A percentile compares a stretch with the other conserved stretches of the same genome.
These are phyloP conservation scores for Annulohypoxylon moriforme DNA, from an alignment of 495 filamentous ascomycete species.

Conservation along the genomic window DNA sequence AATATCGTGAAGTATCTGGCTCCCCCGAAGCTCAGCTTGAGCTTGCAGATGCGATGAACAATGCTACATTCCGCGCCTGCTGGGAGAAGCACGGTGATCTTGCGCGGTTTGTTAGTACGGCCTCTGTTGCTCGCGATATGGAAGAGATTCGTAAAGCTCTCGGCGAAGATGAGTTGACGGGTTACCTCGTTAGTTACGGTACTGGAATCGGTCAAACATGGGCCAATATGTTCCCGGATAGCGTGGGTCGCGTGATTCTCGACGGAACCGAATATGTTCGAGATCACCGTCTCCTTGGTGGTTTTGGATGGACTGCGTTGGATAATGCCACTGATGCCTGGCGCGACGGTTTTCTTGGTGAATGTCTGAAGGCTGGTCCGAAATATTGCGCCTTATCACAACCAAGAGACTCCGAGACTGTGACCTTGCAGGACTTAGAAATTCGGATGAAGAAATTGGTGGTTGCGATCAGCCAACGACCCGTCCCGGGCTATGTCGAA, in stretches of 20 bases:
- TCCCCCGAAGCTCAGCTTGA: slow-evolving; percentile 51
- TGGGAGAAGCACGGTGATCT: slow-evolving; percentile 58
- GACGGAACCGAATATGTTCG: slow-evolving; percentile 63
- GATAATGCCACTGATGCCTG: slow-evolving; percentile 61
- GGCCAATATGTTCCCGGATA: slow-evolving; percentile 60
- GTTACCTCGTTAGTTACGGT: slow-evolving; percentile 77
- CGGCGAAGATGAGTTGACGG: slow-evolving; percentile 62
- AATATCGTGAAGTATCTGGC: slow-evolving; percentile 52
- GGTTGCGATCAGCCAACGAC: slow-evolving; percentile 49
- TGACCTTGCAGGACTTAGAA: slow-evolving; percentile 50
- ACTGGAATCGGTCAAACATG: slow-evolving; percentile 72
- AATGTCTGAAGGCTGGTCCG: slow-evolving; percentile 59
- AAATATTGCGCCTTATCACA: slow-evolving; percentile 55
- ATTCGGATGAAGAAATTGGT: slow-evolving; percentile 53
- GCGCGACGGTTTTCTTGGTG: slow-evolving; percentile 61
- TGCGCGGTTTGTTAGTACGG: slow-evolving; percentile 55
- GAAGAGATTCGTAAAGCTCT: slow-evolving; percentile 63
- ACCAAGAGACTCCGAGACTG: slow-evolving; percentile 43
- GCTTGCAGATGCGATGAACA: slow-evolving; percentile 54
- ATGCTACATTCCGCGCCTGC: slow-evolving; percentile 57
- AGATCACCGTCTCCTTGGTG: slow-evolving; percentile 59
- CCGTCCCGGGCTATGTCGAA: slow-evolving; percentile 49
- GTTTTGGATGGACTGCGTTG: slow-evolving; percentile 59
- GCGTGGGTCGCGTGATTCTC: slow-evolving; percentile 59
- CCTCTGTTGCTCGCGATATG: slow-evolving; percentile 61